Base-by-base conservation (phyloP, 106 monocot genomes). In the Xerophyta viscosa region DNA sequence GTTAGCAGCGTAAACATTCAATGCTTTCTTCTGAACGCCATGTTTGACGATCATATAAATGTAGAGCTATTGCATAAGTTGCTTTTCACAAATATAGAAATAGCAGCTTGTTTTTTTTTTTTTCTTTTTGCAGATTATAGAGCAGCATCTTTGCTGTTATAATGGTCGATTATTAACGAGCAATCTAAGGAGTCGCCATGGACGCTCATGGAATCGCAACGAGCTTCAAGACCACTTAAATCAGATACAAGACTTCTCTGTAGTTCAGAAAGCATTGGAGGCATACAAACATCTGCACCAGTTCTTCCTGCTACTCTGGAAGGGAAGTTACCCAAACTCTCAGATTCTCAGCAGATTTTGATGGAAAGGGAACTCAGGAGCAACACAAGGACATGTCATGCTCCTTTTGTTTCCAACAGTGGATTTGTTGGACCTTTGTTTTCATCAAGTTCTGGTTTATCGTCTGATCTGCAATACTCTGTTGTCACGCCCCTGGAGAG, bases 391-490 rank as follows among this genome's bases (percentile, higher is more conserved):
- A 31, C 68, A 25, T 48, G 52, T 52, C 46, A 71, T 30, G 37
- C 61, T 31, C 66, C 61, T 58, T 62, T 78, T 29, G 55, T 64
- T 56, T 72, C 78, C 29, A 78, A 63, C 43, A 72, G 31, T 63
- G 71, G 54, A n/a, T 41, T 41, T 44, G 54, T 72, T 36, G 79
- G 72, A 37, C 66, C 75, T 42, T 67, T 73, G 42, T 58, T 52
- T 50, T 73, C 75, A 46, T 67, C 78, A 45, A 61, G 48, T 36
- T 63, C 72, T 10, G 85, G 63, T 18, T 59, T 79, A 13, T 56
- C 69, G 31, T 73, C 86, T 52, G 64, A 66, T 73, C 61, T 72
- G 15, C 71, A 76, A 48, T 62, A 54, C 44, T 73, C 78, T 33
- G 67, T 73, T n/a, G 27, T 41, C 27, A 24, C 58, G 24, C 27